phyloP scores from a whole-genome alignment of 2,329 filamentous ascomycete genomes.

The Chrysosporium queenslandicum region DNA sequence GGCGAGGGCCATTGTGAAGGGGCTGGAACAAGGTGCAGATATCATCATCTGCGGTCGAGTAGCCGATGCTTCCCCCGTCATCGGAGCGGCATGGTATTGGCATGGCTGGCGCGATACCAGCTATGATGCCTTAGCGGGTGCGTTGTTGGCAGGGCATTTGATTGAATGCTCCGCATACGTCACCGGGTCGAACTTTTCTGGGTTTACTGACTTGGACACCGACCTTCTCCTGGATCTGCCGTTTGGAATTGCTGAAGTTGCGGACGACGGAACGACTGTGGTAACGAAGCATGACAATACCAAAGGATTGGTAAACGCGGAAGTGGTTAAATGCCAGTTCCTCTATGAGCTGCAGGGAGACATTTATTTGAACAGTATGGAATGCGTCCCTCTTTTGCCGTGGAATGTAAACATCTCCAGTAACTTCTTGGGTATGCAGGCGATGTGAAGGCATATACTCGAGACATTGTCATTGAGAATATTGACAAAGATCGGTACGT shows the following conservation, averaged over 20 bases:
- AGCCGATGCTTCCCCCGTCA: conserved; percentile 44
- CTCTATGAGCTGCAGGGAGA: conserved; percentile 43
- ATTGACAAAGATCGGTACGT: conserved; percentile 26
- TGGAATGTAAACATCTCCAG: not conserved
- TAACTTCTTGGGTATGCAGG: conserved; percentile 1
- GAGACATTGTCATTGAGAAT: conserved; percentile 30
- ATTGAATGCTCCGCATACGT: conserved; percentile 25
- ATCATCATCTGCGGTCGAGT: conserved; percentile 44
- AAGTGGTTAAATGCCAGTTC: conserved; percentile 40
- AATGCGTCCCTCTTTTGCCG: not conserved
- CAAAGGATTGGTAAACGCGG: conserved; percentile 26
- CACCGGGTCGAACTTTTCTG: conserved; percentile 37
- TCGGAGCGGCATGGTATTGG: conserved; percentile 49
- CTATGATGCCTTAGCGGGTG: conserved; percentile 43
- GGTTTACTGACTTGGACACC: conserved; percentile 36
- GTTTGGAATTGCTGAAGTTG: conserved; percentile 44
- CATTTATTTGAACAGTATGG: conserved; percentile 39
- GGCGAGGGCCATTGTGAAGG: conserved; percentile 40
- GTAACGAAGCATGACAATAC: conserved; percentile 42
- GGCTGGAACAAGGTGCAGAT: conserved; percentile 36
- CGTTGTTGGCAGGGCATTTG: conserved; percentile 25
- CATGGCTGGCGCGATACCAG: conserved; percentile 43
- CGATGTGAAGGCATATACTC: conserved; percentile 36
- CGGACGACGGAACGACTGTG: conserved; percentile 36
- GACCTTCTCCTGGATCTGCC: conserved; percentile 37